Conservation (phyloP, 768 basidiomycete genomes). For the Rhizopogon vesiculosus region DNA sequence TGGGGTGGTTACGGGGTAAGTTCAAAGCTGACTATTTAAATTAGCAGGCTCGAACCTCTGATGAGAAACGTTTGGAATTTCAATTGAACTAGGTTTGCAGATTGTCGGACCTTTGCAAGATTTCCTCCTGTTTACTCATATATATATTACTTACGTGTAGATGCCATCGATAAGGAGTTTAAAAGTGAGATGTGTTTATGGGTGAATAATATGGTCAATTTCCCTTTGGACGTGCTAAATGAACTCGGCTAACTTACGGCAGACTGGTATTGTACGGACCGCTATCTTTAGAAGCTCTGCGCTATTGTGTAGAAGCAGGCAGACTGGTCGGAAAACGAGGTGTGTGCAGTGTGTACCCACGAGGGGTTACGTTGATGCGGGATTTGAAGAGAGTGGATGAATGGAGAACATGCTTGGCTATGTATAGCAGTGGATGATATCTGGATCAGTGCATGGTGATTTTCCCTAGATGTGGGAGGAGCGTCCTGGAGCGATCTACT, state of each 20-base stretch:
- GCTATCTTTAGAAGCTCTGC: constrained; percentile 1
- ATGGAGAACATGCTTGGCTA: neutral
- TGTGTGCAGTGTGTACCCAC: no score
- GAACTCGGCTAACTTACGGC: neutral
- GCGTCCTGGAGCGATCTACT: no score
- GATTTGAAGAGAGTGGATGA: neutral
- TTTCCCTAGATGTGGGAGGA: constrained; percentile 2
- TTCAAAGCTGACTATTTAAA: neutral
- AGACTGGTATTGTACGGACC: neutral
- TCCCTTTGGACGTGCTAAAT: neutral
- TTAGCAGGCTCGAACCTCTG: neutral
- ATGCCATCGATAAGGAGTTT: constrained; percentile 5
- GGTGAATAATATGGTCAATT: neutral
- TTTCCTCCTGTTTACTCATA: neutral
- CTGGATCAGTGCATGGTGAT: neutral
- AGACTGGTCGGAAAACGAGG: no score
- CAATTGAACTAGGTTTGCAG: neutral
- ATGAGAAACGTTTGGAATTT: neutral
- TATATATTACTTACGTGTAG: constrained; percentile 6
- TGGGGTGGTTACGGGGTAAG: neutral
- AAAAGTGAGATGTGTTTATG: constrained; percentile 1
- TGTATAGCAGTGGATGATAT: constrained; percentile 5
- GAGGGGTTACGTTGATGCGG: constrained; percentile 8
- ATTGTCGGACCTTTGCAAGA: neutral
- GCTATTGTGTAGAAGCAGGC: neutral